Evolutionary conservation across 129 eudicot genomes (phyloP).

Genomic region (sunflower (Helianthus annuus)): HanXRQr2.0-SUNRISE NC_035445.2:76162417-76162916

Average conservation of each 20-base stretch:
- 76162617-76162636: not conserved
- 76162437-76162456: slow-evolving; percentile 61
- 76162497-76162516: slow-evolving; percentile 73
- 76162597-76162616: not conserved
- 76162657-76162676: not conserved
- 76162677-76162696: not conserved
- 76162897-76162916: no score
- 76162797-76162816: slow-evolving; percentile 23
- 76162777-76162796: slow-evolving; percentile 3
- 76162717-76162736: slow-evolving; percentile 10
- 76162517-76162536: slow-evolving; percentile 10
- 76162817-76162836: no score
- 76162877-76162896: no score
- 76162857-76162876: no score
- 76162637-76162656: not conserved
- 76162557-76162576: not conserved
- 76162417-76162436: slow-evolving; percentile 71
- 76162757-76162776: slow-evolving; percentile 13
- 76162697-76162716: slow-evolving; percentile 11
- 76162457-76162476: slow-evolving; percentile 63
- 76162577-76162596: not conserved
- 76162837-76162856: no score
- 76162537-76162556: not conserved
- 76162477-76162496: slow-evolving; percentile 65
- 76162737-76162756: slow-evolving; percentile 17